Evolutionary conservation across 139 green algal genomes (phyloP).

Genomic region (Chlamydomonas applanata): DNA sequence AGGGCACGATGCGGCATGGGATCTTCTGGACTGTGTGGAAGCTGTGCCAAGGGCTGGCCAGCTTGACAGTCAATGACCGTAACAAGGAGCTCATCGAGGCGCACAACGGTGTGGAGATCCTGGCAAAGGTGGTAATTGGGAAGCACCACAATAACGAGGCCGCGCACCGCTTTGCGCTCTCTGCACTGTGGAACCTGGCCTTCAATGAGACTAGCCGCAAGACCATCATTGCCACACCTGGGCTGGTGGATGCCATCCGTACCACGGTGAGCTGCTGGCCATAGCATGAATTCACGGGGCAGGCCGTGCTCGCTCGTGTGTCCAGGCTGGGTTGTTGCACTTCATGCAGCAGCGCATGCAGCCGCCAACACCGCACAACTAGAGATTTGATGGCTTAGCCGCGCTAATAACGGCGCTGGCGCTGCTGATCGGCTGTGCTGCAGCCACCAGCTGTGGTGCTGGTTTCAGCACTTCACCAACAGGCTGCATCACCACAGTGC

Average conservation of each 20-base stretch:
- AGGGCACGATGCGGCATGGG: slow-evolving; percentile 23
- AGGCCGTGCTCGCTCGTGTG: no score
- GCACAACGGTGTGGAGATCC: slow-evolving; percentile 27
- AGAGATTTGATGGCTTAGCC: no score
- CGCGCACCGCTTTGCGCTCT: slow-evolving; percentile 37
- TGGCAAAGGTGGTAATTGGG: slow-evolving; percentile 32
- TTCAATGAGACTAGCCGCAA: slow-evolving; percentile 34
- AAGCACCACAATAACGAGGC: slow-evolving; percentile 48
- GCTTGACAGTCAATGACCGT: slow-evolving; percentile 40
- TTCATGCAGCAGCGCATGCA: no score
- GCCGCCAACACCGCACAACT: no score
- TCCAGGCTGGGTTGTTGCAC: no score
- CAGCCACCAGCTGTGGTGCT: no score
- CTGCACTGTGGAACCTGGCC: slow-evolving; percentile 54
- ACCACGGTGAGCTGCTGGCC: slow-evolving; percentile 10
- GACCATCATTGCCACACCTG: slow-evolving; percentile 11
- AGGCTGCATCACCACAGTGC: no score
- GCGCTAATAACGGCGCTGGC: no score
- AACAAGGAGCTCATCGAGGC: slow-evolving; percentile 31
- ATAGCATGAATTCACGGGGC: no score
- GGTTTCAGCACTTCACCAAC: no score
- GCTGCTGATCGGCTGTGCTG: no score
- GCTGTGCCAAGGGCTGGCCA: slow-evolving; percentile 48
- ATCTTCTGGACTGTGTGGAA: slow-evolving; percentile 58
- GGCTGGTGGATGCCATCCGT: slow-evolving; percentile 47